Evolutionary conservation across 768 basidiomycete genomes (phyloP).

Genomic region (Russula sp.): DNA sequence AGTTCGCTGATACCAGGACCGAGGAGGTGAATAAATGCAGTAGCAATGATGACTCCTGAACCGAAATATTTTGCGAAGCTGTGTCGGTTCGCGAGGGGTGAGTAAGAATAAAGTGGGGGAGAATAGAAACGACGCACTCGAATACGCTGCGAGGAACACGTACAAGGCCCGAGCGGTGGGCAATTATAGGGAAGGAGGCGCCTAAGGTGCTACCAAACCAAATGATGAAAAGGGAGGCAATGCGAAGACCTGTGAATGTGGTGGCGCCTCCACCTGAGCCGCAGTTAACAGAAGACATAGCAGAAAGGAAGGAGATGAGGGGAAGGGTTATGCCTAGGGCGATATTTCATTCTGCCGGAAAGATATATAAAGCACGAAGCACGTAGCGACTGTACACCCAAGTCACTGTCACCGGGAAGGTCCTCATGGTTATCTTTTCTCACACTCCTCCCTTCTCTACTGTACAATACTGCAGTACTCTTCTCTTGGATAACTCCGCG

Average conservation of each 20-base stretch:
- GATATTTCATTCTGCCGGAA: background rate
- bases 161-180: conserved; percentile 45
- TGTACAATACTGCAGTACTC: too few species aligned
- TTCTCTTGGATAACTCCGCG: too few species aligned
- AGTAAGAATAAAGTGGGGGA: background rate
- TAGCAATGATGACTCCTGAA: conserved; percentile 18
- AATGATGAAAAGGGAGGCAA: conserved; percentile 73
- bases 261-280: conserved; percentile 48
- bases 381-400: too few species aligned
- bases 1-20: conserved; percentile 70
- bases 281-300: conserved; percentile 32
- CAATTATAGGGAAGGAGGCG: conserved; percentile 66
- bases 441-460: too few species aligned
- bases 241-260: conserved; percentile 46
- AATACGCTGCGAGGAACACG: conserved; percentile 56
- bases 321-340: too few species aligned
- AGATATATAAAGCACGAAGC: background rate
- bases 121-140: conserved; percentile 45
- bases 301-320: background rate
- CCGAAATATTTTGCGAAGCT: conserved; percentile 23
- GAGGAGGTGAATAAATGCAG: conserved; percentile 31
- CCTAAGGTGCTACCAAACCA: conserved; percentile 53
- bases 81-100: background rate
- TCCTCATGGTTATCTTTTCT: background rate
- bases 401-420: conserved; percentile 2